Base-by-base conservation (phyloP, 2,329 filamentous ascomycete species). In the Parascedosporium putredinis region DNA sequence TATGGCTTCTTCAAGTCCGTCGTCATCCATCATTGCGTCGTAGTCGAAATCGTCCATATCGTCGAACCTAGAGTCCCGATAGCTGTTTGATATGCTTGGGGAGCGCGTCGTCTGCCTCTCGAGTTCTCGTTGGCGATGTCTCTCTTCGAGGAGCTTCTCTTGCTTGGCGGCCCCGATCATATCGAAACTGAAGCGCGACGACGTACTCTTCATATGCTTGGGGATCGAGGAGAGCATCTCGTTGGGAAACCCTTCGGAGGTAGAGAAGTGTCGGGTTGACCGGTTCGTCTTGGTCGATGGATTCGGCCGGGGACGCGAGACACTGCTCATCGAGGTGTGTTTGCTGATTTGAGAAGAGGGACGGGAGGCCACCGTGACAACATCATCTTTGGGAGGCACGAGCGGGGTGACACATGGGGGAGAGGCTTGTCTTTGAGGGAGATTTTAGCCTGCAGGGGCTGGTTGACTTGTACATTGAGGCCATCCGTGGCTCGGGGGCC, bases 171-270 rank as follows among this genome's bases (percentile, higher is more conserved):
- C 79, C 4, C 83, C 83, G 14, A 82, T 77, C 72, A 89, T 86
- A 58, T 90, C 86, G 58, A 91, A 91, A 58, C 86, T 90, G 60
- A 91, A 90, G 12, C 86, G 73, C 0, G 84, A 88, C 0, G 86
- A 86, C 9, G 83, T 86, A 61, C 85, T 89, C 64, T 83, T 84
- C 79, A 84, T 83, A 54, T 83, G 79, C 52, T 68, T 76, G 2
- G 79, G 80, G 29, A 83, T 53, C 1, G 74, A 71, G 5, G 73
- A 75, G 2, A 71, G 62, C 1, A 68, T 63, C 29, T 69, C 67
- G 49, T 68, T 71, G 7, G 61, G 60, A 0, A 76, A 77, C 10
- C 68, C 60, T 3, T 70, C 70, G 0, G 75, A 74, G 1, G 72
- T 52, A n/a, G 76, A 81, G 3, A 71, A 60, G 50, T 78, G 75